Conservation (phyloP, 129 eudicot genomes). For the Centrapalus pauciflorus region DNA sequence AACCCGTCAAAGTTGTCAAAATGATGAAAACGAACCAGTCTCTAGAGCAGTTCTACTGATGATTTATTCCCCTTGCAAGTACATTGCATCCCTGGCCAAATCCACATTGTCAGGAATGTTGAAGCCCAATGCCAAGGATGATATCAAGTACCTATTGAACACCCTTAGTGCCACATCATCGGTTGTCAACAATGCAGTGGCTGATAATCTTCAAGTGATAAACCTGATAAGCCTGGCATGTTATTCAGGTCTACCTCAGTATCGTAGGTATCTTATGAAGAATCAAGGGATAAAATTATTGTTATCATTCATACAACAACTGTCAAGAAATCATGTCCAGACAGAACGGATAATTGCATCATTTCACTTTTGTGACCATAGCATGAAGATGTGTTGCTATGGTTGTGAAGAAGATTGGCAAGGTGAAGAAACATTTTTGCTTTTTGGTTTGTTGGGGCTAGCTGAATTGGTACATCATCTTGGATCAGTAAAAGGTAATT, state of each 20-base stretch:
- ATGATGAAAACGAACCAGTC: slow-evolving; percentile 46
- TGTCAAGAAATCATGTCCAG: slow-evolving; percentile 43
- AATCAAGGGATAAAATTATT: slow-evolving; percentile 46
- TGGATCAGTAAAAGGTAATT: slow-evolving; percentile 14
- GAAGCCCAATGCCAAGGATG: slow-evolving; percentile 36
- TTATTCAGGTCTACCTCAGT: slow-evolving; percentile 55
- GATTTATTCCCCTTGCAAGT: slow-evolving; percentile 78
- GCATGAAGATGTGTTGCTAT: slow-evolving; percentile 58
- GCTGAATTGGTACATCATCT: slow-evolving; percentile 58
- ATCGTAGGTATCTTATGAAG: slow-evolving; percentile 34
- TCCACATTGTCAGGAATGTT: slow-evolving; percentile 38
- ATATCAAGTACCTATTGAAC: slow-evolving; percentile 39
- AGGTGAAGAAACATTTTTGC: slow-evolving; percentile 58
- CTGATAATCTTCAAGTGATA: slow-evolving; percentile 48
- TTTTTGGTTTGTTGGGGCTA: slow-evolving; percentile 56
- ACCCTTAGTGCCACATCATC: slow-evolving; percentile 40
- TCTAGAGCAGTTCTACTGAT: slow-evolving; percentile 66
- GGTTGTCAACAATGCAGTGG: slow-evolving; percentile 30
- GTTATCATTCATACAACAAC: slow-evolving; percentile 42
- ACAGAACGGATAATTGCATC: slow-evolving; percentile 35
- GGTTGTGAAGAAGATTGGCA: slow-evolving; percentile 61
- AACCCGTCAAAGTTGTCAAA: slow-evolving; percentile 49
- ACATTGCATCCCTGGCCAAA: slow-evolving; percentile 49
- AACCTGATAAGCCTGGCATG: slow-evolving; percentile 57
- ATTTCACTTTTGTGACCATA: slow-evolving; percentile 45